A percentile compares a stretch with the other conserved stretches of the same genome.
These are phyloP conservation scores for Tulasnella calospora DNA, from an alignment of 768 basidiomycete species.

Conservation along the genomic window DNA sequence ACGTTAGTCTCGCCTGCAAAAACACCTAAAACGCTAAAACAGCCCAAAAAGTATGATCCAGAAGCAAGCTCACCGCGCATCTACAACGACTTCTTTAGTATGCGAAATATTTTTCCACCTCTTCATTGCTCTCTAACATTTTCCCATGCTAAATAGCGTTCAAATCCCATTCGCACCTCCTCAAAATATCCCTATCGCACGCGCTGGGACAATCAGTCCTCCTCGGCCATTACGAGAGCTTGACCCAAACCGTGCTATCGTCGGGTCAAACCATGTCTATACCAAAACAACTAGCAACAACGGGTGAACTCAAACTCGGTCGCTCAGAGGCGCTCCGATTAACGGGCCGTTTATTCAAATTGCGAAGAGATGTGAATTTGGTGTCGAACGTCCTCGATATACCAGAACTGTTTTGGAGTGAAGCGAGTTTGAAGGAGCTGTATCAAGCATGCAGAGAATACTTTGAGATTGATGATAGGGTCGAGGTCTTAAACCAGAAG, in stretches of 20 bases:
- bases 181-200: conserved; percentile 89
- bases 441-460: conserved; percentile 94
- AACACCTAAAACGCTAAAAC: not conserved
- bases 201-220: conserved; percentile 93
- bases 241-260: conserved; percentile 70
- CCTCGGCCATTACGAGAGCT: conserved; percentile 79
- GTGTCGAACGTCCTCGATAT: conserved; percentile 91
- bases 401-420: conserved; percentile 92
- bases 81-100: conserved; percentile 95
- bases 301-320: conserved; percentile 68
- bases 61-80: conserved; percentile 82
- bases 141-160: conserved; percentile 52
- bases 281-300: conserved; percentile 72
- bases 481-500: conserved; percentile 82
- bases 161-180: conserved; percentile 83
- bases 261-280: conserved; percentile 73
- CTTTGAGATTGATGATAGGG: conserved; percentile 82
- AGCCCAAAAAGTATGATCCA: conserved; percentile 63
- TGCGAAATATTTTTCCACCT: conserved; percentile 34
- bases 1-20: conserved; percentile 33
- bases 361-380: conserved; percentile 83
- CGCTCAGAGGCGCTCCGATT: conserved; percentile 81
- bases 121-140: not conserved
- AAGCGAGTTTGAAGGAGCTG: conserved; percentile 79
- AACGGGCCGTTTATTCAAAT: conserved; percentile 78